A percentile compares a stretch with the other conserved stretches of the same genome.
These are phyloP conservation scores for Mentha longifolia DNA, from an alignment of 257 asterid genomes.

Conservation along the genomic window DNA sequence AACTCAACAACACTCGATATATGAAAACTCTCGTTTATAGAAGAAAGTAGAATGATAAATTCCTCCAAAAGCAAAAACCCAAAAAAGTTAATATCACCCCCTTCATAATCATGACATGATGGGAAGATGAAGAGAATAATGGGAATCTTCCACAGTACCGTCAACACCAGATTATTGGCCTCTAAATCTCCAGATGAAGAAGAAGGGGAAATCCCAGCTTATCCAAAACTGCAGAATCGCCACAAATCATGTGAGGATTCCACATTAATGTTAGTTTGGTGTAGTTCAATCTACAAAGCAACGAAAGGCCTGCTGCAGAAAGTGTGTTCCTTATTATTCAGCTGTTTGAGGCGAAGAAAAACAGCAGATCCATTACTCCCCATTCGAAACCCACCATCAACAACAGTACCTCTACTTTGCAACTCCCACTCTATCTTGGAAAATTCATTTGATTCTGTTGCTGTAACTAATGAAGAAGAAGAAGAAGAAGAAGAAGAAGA, in stretches of 20 bases:
- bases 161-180: too few relatives aligned
- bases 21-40: too few relatives aligned
- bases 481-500: not conserved
- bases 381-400: not conserved
- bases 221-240: not conserved
- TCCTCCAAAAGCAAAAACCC: too few relatives aligned
- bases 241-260: not conserved
- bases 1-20: too few relatives aligned
- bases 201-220: not conserved
- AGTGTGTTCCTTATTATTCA: not conserved
- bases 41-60: too few relatives aligned
- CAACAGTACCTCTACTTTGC: not conserved
- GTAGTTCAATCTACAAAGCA: conserved; percentile 9
- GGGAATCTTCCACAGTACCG: too few relatives aligned
- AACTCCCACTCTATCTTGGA: not conserved
- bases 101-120: too few relatives aligned
- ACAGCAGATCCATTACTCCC: not conserved
- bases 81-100: too few relatives aligned
- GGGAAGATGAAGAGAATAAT: too few relatives aligned
- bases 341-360: not conserved
- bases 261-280: not conserved
- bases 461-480: not conserved
- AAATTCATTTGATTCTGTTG: not conserved
- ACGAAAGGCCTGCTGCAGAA: not conserved
- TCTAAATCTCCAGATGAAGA: too few relatives aligned